Evolutionary conservation across 1,139 yeast species (phyloP), one percentile per base, ranked within the genome.

Genomic region (Yamadazyma epiphylla): DNA sequence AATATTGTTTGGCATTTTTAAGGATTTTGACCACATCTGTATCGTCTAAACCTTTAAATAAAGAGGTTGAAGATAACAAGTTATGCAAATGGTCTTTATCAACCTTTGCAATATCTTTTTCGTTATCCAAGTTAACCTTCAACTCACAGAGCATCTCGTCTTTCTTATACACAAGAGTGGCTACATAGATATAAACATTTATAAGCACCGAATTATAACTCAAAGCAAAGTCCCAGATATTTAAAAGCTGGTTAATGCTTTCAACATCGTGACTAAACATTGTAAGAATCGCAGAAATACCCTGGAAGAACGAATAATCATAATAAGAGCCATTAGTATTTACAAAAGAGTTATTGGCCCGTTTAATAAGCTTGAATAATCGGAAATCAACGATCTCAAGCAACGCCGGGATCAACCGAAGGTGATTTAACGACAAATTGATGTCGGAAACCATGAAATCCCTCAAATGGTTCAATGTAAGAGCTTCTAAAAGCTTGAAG

Each of bases 381-480:
- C 58, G 51, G 1, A 57, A 53, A 44, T 85, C 94, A 3, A 65
- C 59, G 3, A 49, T 46, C 24, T 64, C 64, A 8, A 87, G 40
- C 1, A 89, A 46, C 3, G 74, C 66, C 0, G 95, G 88, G 3
- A 91, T 72, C 14, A 88, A 53, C 20, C 62, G 57, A 33, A 88
- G 56, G 38, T 86, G 89, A 32, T 71, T 73, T 10, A 85, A 54
- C 1, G 95, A 71, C 10, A 85, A 73, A 24, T 71, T 70, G 22
- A 91, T 69, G 20, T 77, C 74, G 5, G 80, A 72, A 51, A 86
- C 67, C 95, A 89, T 83, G 51, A 79, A 91, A 55, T 91, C 98
- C 29, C 97, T 66, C 27, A 91, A 58, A 49, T 80, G 84, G 32
- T 62, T 49, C 11, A 85, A 44, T 0, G 94, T 68, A 31, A 89